Base-by-base conservation (phyloP, 306 rosid species). In the Prunus salicina region DNA sequence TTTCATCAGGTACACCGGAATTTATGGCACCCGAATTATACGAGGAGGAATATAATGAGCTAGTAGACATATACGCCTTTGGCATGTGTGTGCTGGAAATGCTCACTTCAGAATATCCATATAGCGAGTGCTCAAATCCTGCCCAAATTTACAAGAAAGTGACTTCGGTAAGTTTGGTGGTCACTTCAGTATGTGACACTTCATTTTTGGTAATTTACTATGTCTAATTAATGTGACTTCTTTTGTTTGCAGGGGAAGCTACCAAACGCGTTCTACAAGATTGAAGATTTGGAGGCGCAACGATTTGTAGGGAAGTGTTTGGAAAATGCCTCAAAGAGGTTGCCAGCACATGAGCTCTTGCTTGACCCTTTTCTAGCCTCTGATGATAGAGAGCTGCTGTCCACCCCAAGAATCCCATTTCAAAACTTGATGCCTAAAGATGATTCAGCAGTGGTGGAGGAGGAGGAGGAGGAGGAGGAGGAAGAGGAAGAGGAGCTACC, bases 91-190 rank as follows among this genome's bases (percentile, higher is more conserved):
- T 94, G 85, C 78, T 94, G 60, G 98, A 94, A 71, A 84, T 94
- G 91, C 87, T 94, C 41, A 91, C 98, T 79, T 85, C 88, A 30
- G 96, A 94, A 80, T 86, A 90, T 62, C 98, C 98, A 1, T 91
- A 91, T 11, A 86, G 84, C 71, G 97, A 94, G 77, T 94, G 98
- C 84, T 80, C 90, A 58, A 94, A 94, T 52, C 93, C 98, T 15
- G 98, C 98, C 77, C 98, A 94, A 79, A 94, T 94, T n/a, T 94
- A 91, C 89, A 94, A 91, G 86, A 94, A 89, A 89, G 98, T 94
- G 56, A 89, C 95, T 57, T 80, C 92, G 24, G 98, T 91, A 82
- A 84, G 90, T 72, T 56, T 51, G 5, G 43, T 52, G 58, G 56
- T 66, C 19, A 4, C 19, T 63, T 27, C 2, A 50, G n/a, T 73